Evolutionary conservation across 371 early-diverging fungal genomes (phyloP), one percentile per base, ranked within the genome.

Genomic region (Chytridium lagenaria): DNA sequence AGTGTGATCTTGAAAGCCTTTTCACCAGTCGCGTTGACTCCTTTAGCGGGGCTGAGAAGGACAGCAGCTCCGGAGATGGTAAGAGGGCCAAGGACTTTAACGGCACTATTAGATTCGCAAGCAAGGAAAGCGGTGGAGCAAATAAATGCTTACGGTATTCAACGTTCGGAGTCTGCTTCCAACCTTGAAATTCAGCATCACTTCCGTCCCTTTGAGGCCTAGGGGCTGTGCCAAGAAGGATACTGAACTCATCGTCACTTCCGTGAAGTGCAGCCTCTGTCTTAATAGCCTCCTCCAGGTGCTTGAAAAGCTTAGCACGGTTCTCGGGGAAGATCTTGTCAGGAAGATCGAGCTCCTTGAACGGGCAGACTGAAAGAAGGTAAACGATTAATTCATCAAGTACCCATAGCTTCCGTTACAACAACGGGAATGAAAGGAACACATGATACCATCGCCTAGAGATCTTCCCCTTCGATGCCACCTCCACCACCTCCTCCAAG

Each of bases 151-250:
- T 23, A 66, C 66, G 44, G 44, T 66, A 66, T 66, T 70, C 31
- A 31, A 77, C 70, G 59, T 81, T 77, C 22, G 76, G 66, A 2
- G 73, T 65, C 59, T 77, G 75, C 50, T 75, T 67, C 78, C 78
- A 81, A 22, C 52, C 69, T 1, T 61, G 26, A 50, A 69, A 67
- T 51, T 81, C 81, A 50, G 73, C 70, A 44, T 81, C 81, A 28
- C 64, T 63, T 31, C 75, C 79, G n/a, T 55, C 73, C 10, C 79
- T 74, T 2, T 68, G 37, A 7, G 74, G 50, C 23, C 77, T 77
- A 7, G 73, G 50, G 2, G 79, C 76, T 1, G 76, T 66, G 2
- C 77, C 69, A n/a, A 81, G 44, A 10, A 76, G 63, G 64, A 79
- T 50, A 19, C 67, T 50, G 66, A 50, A 61, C n/a, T 33, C 3